Evolutionary conservation across 1,139 yeast genomes (phyloP), one percentile per base, ranked within the genome.

Genomic region (Zygoascus meyerae): DNA sequence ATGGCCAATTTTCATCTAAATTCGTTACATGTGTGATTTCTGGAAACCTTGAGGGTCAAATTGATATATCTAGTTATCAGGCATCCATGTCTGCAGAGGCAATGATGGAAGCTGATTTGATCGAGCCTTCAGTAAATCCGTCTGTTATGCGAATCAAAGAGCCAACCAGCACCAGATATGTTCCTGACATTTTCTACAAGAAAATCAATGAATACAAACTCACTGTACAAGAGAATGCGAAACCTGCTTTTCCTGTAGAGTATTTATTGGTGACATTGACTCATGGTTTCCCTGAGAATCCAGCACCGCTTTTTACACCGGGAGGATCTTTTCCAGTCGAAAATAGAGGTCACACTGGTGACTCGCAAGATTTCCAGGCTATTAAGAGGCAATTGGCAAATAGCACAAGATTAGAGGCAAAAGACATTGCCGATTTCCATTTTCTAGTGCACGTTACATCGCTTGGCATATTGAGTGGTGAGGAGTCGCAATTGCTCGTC

Each of bases 181-280:
- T 94, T 9, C 98, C 99, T 0, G 99, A 94, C 55, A 85, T 94
- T 17, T 85, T 86, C 59, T 94, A 83, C 71, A 79, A 81, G 66
- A 81, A 79, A 62, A 75, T 80, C 55, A 94, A 94, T 62, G 97
- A 94, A 65, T 94, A 92, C 66, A 87, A 89, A 6, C 71, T 89
- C 26, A 82, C 87, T 43, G 95, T 92, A 14, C 89, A 87, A 61
- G 79, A 81, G 38, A 85, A 86, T 60, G 98, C 97, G 11, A 86
- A 86, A 61, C 97, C 98, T 0, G 87, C 95, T 5, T 89, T 94
- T 65, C 99, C 99, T 0, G 94, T 87, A 12, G 98, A 94, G 55
- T 94, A 86, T 63, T 68, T 94, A 52, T 68, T 94, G 46, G 95
- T 92, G 0, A 83, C 97, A 2, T 69, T 92, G 52, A 84, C 95